A percentile compares a stretch with the other conserved stretches of the same genome.
Evolutionary conservation across 768 basidiomycete genomes (phyloP).

Genomic region (Omphalotus guepiniiformis): DNA sequence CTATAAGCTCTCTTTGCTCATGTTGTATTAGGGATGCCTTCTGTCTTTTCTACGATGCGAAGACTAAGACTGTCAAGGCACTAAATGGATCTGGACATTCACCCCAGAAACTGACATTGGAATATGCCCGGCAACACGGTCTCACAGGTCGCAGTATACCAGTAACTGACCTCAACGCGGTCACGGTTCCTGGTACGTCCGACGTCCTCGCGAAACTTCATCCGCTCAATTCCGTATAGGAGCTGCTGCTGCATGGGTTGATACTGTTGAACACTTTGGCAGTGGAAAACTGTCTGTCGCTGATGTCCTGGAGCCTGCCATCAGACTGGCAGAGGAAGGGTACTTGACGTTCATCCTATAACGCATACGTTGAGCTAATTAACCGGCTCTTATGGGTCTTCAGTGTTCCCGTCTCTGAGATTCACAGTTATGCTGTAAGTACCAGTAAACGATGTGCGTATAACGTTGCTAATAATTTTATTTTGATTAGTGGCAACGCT

Average conservation of each 20-base stretch:
- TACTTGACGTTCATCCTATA: conserved; percentile 22
- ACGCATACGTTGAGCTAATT: not conserved
- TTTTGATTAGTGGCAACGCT: conserved; percentile 44
- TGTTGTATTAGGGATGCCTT: conserved; percentile 87
- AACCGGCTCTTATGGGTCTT: not conserved
- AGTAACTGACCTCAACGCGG: conserved; percentile 77
- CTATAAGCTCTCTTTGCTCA: too few relatives aligned
- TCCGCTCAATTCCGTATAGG: conserved; percentile 38
- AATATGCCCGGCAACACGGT: conserved; percentile 67
- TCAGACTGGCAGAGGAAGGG: conserved; percentile 90
- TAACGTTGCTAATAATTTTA: conserved; percentile 2
- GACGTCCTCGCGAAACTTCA: not conserved
- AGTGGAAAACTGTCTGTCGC: conserved; percentile 59
- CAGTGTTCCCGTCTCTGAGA: conserved; percentile 85
- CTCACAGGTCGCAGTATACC: conserved; percentile 69
- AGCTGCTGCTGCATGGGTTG: conserved; percentile 93
- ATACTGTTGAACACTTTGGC: conserved; percentile 80
- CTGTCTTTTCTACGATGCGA: conserved; percentile 88
- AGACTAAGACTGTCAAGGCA: conserved; percentile 76
- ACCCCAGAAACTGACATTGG: conserved; percentile 74
- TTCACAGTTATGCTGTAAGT: conserved; percentile 58
- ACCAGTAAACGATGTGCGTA: conserved; percentile 3
- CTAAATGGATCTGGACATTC: conserved; percentile 91
- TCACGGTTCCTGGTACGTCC: conserved; percentile 73
- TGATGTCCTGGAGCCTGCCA: conserved; percentile 85